Evolutionary conservation across 2,329 filamentous ascomycete species (phyloP), one percentile per base, ranked within the genome.

Genomic region (Cercospora nicotianae): DNA sequence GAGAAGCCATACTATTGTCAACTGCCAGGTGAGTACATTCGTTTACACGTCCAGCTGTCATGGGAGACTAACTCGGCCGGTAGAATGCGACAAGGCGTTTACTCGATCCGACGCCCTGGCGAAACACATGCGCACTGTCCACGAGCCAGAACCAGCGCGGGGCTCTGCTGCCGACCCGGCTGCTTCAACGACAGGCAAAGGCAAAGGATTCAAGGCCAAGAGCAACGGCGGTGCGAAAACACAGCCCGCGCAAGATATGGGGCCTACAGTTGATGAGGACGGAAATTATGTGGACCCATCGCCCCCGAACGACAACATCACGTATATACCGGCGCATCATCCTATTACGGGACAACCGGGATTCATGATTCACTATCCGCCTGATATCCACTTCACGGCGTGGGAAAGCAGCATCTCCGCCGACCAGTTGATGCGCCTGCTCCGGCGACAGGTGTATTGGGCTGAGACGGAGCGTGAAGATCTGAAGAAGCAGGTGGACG

Each of bases 1-100:
- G 95, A 99, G 84, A 99, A 99, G 82, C 95, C 95, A 0, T 98
- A 98, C 78, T 97, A 97, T 82, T 99, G 95, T 80, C 92, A 93
- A 31, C 81, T 99, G 48, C 95, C 95, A 66, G 94, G 94, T 96
- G 85, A 71, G 85, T 73, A 10, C 28, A n/a, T 39, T 23, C 20
- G 20, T 16, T 28, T 12, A 36, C 36, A 36, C 9, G 33, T 23
- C 10, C 18, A 57, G 64, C 28, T 18, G 13, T 18, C n/a, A 20
- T 13, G 18, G 48, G 6, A 31, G 39, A 60, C 72, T 74, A 63
- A 74, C 66, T 12, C 55, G 10, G 7, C 45, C 16, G 51, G 48
- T 2, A 96, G 95, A 99, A 86, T 99, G 95, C 81, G 95, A 99
- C 79, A 91, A 94, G 69, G 94, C 94, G 33, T 99, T 99, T 75